Conservation (phyloP, 306 rosid species). For the Leucaena leucocephala region DNA sequence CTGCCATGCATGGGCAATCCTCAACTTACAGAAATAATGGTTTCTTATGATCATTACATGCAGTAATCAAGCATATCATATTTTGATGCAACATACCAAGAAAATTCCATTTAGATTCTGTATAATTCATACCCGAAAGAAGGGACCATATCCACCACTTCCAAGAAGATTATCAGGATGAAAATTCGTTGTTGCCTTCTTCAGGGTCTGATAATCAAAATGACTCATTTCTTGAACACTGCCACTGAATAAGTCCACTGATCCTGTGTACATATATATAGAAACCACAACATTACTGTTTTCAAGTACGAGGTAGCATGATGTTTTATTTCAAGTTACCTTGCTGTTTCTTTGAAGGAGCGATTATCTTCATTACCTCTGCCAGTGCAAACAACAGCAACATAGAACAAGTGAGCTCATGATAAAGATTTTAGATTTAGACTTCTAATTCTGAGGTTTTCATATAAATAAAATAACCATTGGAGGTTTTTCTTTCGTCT, state of each 20-base stretch:
- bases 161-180: constrained; percentile 71
- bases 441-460: not conserved
- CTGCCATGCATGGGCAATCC: constrained; percentile 30
- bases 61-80: no score
- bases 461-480: not conserved
- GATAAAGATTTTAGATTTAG: not conserved
- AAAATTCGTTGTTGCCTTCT: constrained; percentile 76
- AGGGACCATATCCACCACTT: constrained; percentile 95
- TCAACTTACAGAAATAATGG: no score
- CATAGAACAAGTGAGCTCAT: constrained; percentile 32
- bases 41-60: not conserved
- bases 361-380: constrained; percentile 44
- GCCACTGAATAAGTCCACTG: constrained; percentile 58
- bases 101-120: constrained; percentile 24
- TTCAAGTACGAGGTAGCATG: not conserved
- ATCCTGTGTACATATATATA: constrained; percentile 41
- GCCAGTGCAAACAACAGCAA: constrained; percentile 32
- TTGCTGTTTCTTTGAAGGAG: constrained; percentile 44
- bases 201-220: constrained; percentile 65
- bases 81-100: not conserved
- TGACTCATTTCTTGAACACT: constrained; percentile 60
- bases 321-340: constrained; percentile 42
- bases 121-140: constrained; percentile 65
- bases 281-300: not conserved
- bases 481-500: constrained; percentile 43